These are phyloP conservation scores for Bryum argenteum DNA, from an alignment of 225 moss, liverwort and hornwort species.

Conservation along the genomic window DNA sequence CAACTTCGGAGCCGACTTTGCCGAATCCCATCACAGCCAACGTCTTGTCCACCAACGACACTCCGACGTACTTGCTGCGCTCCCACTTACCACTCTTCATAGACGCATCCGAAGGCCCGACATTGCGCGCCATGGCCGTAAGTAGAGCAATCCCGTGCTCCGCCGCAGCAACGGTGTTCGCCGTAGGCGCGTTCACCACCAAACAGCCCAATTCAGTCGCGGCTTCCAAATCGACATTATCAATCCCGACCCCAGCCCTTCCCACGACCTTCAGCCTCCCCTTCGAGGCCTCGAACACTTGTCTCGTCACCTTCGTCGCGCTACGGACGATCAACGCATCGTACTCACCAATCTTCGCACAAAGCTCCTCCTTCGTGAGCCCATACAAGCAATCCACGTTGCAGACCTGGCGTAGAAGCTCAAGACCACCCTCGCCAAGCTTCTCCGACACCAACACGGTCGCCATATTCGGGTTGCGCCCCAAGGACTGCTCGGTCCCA, in stretches of 20 bases:
- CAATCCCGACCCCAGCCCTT: constrained; percentile 97
- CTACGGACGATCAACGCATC: constrained; percentile 97
- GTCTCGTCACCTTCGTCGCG: constrained; percentile 91
- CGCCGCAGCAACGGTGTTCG: constrained; percentile 95
- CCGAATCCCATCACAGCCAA: constrained; percentile 97
- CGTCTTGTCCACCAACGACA: constrained; percentile 93
- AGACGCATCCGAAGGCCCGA: constrained; percentile 72
- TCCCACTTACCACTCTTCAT: constrained; percentile 69
- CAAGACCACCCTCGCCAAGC: constrained; percentile 84
- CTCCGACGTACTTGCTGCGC: constrained; percentile 87
- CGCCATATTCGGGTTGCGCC: constrained; percentile 49
- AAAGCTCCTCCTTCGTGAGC: constrained; percentile 83
- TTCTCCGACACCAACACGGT: constrained; percentile 93
- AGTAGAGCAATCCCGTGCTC: constrained; percentile 96
- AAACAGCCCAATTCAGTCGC: constrained; percentile 94
- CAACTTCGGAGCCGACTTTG: constrained; percentile 96
- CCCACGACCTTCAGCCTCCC: constrained; percentile 96
- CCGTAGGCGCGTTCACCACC: constrained; percentile 96
- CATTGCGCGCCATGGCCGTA: constrained; percentile 81
- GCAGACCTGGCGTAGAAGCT: constrained; percentile 66
- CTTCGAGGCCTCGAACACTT: constrained; percentile 87
- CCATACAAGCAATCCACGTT: constrained; percentile 95
- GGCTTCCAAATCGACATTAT: constrained; percentile 95
- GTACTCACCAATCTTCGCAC: constrained; percentile 78
- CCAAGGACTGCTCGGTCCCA: constrained; percentile 9